A percentile compares a stretch with the other conserved stretches of the same genome.
These are phyloP conservation scores for Poronia punctata DNA, from an alignment of 495 filamentous ascomycete species.

Conservation along the genomic window DNA sequence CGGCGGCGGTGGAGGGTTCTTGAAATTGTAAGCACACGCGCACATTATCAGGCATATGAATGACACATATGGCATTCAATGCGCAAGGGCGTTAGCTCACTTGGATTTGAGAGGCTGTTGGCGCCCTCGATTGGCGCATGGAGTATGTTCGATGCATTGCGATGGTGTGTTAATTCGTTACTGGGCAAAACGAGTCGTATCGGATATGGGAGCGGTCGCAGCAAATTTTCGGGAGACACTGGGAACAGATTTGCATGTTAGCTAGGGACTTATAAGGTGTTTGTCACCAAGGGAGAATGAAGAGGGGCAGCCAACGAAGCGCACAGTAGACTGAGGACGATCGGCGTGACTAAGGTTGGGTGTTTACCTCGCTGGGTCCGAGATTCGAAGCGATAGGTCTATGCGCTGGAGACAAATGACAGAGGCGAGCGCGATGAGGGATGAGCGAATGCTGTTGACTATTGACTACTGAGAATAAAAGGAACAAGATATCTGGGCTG, in stretches of 20 bases:
- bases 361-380: too few species aligned
- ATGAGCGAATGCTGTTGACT: too few species aligned
- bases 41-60: not conserved
- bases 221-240: slow-evolving; percentile 2
- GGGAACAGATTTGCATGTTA: not conserved
- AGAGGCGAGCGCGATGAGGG: too few species aligned
- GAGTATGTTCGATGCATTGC: slow-evolving; percentile 97
- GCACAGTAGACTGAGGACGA: too few species aligned
- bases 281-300: too few species aligned
- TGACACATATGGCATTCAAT: not conserved
- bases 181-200: not conserved
- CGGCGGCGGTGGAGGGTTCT: slow-evolving; percentile 86
- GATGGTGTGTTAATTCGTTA: slow-evolving; percentile 5
- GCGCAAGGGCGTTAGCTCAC: slow-evolving; percentile 16
- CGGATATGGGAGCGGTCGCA: slow-evolving; percentile 2
- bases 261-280: not conserved
- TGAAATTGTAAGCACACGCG: slow-evolving; percentile 44
- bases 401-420: too few species aligned
- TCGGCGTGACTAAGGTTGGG: too few species aligned
- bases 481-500: too few species aligned
- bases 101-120: slow-evolving; percentile 58
- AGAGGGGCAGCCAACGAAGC: too few species aligned
- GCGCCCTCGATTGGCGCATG: slow-evolving; percentile 92
- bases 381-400: too few species aligned
- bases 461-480: too few species aligned